Percentiles rank a stretch among this genome's conserved stretches.
These are phyloP conservation scores for Eucalyptus tenuipes DNA, from an alignment of 345 rosid species.

Conservation along the genomic window DNA sequence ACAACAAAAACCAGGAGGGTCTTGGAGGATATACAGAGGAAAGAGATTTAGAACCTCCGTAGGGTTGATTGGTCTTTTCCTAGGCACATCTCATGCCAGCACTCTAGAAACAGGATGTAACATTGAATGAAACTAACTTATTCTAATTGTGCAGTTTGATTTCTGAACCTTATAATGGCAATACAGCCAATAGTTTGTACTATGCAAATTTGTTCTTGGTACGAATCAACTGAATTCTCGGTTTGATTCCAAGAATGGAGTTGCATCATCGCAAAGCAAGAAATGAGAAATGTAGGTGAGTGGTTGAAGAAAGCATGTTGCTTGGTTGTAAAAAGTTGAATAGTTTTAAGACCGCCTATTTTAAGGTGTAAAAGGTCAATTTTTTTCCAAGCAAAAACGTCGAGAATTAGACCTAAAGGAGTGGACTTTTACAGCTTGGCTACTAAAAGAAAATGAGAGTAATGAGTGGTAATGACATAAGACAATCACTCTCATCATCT, in stretches of 20 bases:
- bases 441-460: background rate
- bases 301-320: background rate
- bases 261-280: background rate
- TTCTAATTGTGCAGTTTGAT: background rate
- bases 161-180: background rate
- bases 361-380: background rate
- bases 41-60: background rate
- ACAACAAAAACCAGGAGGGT: slow-evolving; percentile 6
- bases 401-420: background rate
- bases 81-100: background rate
- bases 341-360: no score
- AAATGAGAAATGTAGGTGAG: background rate
- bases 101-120: background rate
- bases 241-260: background rate
- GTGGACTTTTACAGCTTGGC: background rate
- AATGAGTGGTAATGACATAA: background rate
- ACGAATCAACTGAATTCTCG: background rate
- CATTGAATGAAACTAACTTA: background rate
- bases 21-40: slow-evolving; percentile 2
- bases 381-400: background rate
- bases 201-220: background rate
- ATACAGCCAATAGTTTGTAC: background rate
- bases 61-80: background rate
- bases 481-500: background rate
- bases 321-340: background rate